Evolutionary conservation across 306 rosid genomes (phyloP).

Genomic region (Acacia crassicarpa): DNA sequence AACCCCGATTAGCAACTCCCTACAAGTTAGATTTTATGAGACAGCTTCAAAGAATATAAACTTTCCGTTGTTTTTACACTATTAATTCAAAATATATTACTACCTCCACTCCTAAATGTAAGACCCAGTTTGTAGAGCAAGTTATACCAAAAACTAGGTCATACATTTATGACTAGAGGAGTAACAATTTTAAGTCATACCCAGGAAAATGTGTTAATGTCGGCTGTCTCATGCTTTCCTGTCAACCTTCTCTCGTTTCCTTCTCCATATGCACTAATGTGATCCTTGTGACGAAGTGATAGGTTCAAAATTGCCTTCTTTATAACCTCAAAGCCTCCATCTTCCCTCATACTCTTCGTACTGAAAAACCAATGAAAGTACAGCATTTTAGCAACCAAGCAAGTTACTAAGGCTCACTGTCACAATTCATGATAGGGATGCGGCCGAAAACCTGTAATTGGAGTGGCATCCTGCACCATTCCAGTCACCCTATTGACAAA

Average conservation of each 20-base stretch:
- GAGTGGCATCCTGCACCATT: conserved; percentile 99
- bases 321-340: conserved; percentile 87
- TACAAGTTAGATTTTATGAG: conserved; percentile 40
- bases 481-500: conserved; percentile 88
- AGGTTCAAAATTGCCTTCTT: conserved; percentile 98
- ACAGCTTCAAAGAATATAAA: conserved; percentile 12
- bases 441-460: conserved; percentile 75
- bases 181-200: conserved; percentile 44
- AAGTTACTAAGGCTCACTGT: conserved; percentile 3
- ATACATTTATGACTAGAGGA: no score
- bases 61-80: background rate
- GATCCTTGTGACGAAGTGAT: conserved; percentile 86
- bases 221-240: conserved; percentile 98
- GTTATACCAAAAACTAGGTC: no score
- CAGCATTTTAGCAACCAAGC: conserved; percentile 15
- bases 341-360: conserved; percentile 97
- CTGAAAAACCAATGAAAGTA: conserved; percentile 44
- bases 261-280: conserved; percentile 98
- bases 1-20: conserved; percentile 99
- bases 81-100: conserved; percentile 7
- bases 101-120: no score
- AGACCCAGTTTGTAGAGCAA: no score
- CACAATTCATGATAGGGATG: conserved; percentile 12
- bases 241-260: conserved; percentile 99
- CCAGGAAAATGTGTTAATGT: conserved; percentile 94